Evolutionary conservation across 139 green algal species (phyloP).

Genomic region (Chlorella ohadii): DNA sequence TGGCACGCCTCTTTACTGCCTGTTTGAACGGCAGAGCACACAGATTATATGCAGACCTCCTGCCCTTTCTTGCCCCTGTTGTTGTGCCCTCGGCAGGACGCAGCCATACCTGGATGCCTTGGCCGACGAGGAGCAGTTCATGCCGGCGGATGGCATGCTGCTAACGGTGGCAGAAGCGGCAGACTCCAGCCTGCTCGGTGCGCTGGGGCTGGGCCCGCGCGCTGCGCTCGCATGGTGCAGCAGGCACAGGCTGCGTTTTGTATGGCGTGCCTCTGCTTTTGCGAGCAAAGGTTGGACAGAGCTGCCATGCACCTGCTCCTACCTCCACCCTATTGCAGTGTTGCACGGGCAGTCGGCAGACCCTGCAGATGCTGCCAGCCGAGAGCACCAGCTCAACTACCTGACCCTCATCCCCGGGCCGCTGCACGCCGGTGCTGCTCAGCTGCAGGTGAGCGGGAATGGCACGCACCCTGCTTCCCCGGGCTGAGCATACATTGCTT

Average conservation of each 20-base stretch:
- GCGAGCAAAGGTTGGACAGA: too few relatives aligned
- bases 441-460: constrained; percentile 14
- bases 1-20: too few relatives aligned
- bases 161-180: constrained; percentile 5
- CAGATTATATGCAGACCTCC: too few relatives aligned
- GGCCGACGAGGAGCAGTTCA: constrained; percentile 10
- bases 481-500: too few relatives aligned
- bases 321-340: constrained; percentile 10
- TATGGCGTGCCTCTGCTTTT: too few relatives aligned
- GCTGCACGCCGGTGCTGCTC: constrained; percentile 13
- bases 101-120: constrained; percentile 2
- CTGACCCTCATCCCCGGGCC: constrained; percentile 20
- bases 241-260: too few relatives aligned
- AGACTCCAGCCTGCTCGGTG: constrained; percentile 19
- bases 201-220: too few relatives aligned
- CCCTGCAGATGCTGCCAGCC: neutral
- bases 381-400: constrained; percentile 24
- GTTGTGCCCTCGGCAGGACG: too few relatives aligned
- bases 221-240: too few relatives aligned
- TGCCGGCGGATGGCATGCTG: constrained; percentile 7
- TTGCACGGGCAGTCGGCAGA: constrained; percentile 21
- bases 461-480: neutral
- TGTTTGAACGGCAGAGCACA: too few relatives aligned
- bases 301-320: too few relatives aligned
- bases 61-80: too few relatives aligned